Conservation (phyloP, 768 basidiomycete species). For the Stropharia rugosoannulata region DNA sequence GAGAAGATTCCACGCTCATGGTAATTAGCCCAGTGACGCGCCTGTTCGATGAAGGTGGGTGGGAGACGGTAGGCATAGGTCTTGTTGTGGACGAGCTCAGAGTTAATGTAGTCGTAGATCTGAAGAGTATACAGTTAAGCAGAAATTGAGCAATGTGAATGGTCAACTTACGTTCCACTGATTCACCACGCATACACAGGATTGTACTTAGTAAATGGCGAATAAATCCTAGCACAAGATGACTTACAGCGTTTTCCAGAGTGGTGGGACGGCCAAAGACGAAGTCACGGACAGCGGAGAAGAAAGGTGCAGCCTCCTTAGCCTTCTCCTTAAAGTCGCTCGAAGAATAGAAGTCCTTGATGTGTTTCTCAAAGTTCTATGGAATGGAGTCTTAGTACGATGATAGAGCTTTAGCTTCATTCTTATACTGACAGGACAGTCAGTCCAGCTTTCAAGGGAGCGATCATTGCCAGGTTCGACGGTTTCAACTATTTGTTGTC, state of each 20-base stretch:
- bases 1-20: constrained; percentile 80
- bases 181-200: background rate
- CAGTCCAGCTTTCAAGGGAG: constrained; percentile 78
- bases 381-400: background rate
- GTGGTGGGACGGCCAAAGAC: constrained; percentile 66
- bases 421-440: constrained; percentile 41
- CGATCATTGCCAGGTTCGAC: constrained; percentile 83
- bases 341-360: constrained; percentile 59
- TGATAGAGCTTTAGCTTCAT: background rate
- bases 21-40: constrained; percentile 72
- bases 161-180: constrained; percentile 69
- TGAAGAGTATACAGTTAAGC: constrained; percentile 23
- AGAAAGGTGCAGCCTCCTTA: constrained; percentile 62
- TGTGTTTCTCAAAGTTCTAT: constrained; percentile 67
- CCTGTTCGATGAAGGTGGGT: constrained; percentile 75
- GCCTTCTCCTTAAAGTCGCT: constrained; percentile 62
- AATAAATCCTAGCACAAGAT: background rate
- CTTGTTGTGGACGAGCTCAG: constrained; percentile 78
- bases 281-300: constrained; percentile 64
- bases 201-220: background rate
- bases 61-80: constrained; percentile 78
- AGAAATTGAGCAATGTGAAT: background rate
- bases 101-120: constrained; percentile 79
- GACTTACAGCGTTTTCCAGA: constrained; percentile 67
- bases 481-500: constrained; percentile 60